Base-by-base conservation (phyloP, 2,329 filamentous ascomycete species). In the Lecanosticta acicola region DNA sequence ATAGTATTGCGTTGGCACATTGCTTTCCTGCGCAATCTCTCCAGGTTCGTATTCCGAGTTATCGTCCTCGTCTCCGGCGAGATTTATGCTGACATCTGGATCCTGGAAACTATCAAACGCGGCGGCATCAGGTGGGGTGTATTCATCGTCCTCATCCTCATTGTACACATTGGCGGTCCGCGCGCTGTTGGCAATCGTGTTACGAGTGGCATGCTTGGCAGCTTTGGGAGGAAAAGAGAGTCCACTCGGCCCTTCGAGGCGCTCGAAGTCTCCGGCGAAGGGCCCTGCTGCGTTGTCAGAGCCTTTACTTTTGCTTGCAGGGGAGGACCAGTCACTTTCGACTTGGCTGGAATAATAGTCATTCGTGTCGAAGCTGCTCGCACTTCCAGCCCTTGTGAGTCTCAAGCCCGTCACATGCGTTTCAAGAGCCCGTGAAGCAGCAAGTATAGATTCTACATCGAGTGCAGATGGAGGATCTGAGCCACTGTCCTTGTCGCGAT, bases 301-400 rank as follows among this genome's bases (percentile, higher is more conserved):
- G 51, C 66, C 71, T 48, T 72, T 61, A 50, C 53, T 56, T 48
- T 52, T 46, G 53, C 56, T 59, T 46, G 69, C 66, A 51, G 75
- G 73, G 64, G 78, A 73, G 63, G 79, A 70, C 54, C 89, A 94
- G 66, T 90, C 86, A 73, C 90, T 84, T 53, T 63, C 55, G 53
- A 78, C 79, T 71, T 85, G 87, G 70, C 90, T 96, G 56, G 91
- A 96, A 74, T 97, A 96, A 68, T 94, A 94, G 33, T 89, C 93
- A 63, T 94, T 89, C 66, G 94, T 85, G 69, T 96, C 89, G 71
- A 89, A 87, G 29, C 87, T 93, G 67, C 91, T 85, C 39, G 52
- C 51, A 48, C 54, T 60, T 66, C 81, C 80, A 48, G 74, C 74
- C 67, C 83, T 73, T 74, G 74, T 72, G 48, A 68, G 65, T 51